phyloP scores from a whole-genome alignment of 352 stramenopile genomes.

The Pythium rishiriense region DNA sequence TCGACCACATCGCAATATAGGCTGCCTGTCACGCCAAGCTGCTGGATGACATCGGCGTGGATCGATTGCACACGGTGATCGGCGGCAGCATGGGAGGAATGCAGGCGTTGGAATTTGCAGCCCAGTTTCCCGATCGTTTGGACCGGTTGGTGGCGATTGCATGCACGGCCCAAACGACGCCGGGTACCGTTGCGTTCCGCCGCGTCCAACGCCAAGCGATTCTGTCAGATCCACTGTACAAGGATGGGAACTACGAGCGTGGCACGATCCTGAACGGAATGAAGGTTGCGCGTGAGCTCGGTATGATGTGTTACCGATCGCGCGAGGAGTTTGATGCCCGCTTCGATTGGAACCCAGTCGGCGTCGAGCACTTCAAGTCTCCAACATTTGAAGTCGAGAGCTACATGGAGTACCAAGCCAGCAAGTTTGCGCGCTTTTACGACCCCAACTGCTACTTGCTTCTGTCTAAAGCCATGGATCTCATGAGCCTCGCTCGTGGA shows the following conservation, averaged over 20 bases:
- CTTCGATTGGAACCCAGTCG: constrained; percentile 87
- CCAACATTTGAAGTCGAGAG: constrained; percentile 87
- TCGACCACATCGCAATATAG: constrained; percentile 13
- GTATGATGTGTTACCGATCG: constrained; percentile 89
- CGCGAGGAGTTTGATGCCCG: constrained; percentile 84
- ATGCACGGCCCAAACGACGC: constrained; percentile 86
- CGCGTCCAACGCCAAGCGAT: constrained; percentile 85
- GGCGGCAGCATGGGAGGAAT: constrained; percentile 89
- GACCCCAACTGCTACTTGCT: constrained; percentile 90
- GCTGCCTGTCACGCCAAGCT: constrained; percentile 74
- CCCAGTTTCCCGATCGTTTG: constrained; percentile 75
- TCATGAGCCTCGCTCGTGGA: constrained; percentile 75
- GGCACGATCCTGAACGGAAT: constrained; percentile 69
- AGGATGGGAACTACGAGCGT: constrained; percentile 74
- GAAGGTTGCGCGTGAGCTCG: constrained; percentile 83
- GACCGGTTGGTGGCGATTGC: constrained; percentile 76
- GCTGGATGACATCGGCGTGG: constrained; percentile 74
- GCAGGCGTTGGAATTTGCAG: constrained; percentile 84
- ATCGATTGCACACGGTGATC: constrained; percentile 79
- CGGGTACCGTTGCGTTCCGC: constrained; percentile 82
- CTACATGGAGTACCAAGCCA: constrained; percentile 90
- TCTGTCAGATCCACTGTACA: constrained; percentile 72
- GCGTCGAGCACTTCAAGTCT: constrained; percentile 66
- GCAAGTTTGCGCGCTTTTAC: constrained; percentile 82
- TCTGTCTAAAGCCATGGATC: constrained; percentile 87